These are phyloP conservation scores for Parathielavia hyrcaniae DNA, from an alignment of 495 filamentous ascomycete genomes.

Conservation along the genomic window DNA sequence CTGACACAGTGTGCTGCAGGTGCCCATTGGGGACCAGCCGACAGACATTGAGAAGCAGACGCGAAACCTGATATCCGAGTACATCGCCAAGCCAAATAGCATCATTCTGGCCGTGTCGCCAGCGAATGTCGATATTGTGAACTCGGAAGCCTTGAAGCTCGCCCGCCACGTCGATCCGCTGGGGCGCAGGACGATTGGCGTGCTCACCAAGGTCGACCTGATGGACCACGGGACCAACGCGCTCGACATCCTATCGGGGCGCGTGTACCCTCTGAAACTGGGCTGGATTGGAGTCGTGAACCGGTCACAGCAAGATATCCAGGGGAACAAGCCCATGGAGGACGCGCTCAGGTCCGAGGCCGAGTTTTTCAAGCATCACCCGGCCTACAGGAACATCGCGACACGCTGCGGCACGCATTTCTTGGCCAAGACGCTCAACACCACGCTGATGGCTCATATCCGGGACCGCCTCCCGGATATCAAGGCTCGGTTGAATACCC, in stretches of 20 bases:
- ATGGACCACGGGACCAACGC: constrained; percentile 99
- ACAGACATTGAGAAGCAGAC: constrained; percentile 99
- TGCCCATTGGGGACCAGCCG: constrained; percentile 96
- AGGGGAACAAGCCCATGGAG: constrained; percentile 81
- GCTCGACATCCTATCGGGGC: constrained; percentile 88
- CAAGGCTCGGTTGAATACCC: constrained; percentile 91
- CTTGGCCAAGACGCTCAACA: constrained; percentile 89
- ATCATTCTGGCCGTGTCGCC: constrained; percentile 96
- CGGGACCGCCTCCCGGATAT: constrained; percentile 94
- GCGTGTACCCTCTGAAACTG: constrained; percentile 94
- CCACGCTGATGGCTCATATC: constrained; percentile 93
- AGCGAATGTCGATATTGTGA: constrained; percentile 96
- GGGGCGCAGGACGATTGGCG: constrained; percentile 90
- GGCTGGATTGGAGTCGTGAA: constrained; percentile 99
- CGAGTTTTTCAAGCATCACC: constrained; percentile 96
- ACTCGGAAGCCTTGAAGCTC: constrained; percentile 95
- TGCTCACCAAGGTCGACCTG: constrained; percentile 93
- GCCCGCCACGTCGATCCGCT: constrained; percentile 95
- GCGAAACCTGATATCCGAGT: constrained; percentile 91
- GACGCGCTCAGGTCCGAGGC: constrained; percentile 85
- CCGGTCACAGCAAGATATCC: constrained; percentile 96
- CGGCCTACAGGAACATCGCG: constrained; percentile 94
- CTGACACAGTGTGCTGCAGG: constrained; percentile 40
- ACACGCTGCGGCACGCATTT: constrained; percentile 91
- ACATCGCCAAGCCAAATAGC: constrained; percentile 98